Conservation (phyloP, 306 rosid genomes). For the Fragaria vesca region DNA sequence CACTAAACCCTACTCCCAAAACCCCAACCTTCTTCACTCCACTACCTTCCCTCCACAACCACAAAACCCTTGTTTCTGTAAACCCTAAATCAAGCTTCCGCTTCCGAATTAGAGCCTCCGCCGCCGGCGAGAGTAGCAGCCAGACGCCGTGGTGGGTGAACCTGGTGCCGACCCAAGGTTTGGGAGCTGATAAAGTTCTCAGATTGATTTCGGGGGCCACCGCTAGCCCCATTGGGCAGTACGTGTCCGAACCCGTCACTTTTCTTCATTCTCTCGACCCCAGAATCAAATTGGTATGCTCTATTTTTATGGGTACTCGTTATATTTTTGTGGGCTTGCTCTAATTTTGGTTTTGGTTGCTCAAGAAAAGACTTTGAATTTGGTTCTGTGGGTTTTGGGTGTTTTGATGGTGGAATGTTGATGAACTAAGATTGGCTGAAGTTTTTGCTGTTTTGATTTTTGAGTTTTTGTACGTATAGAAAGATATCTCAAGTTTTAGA, state of each 20-base stretch:
- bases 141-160: slow-evolving; percentile 52
- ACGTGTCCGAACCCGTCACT: slow-evolving; percentile 72
- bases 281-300: slow-evolving; percentile 75
- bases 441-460: background rate
- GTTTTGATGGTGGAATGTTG: background rate
- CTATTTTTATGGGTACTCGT: slow-evolving; percentile 1
- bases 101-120: slow-evolving; percentile 53
- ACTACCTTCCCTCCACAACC: background rate
- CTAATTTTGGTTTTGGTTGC: background rate
- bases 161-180: slow-evolving; percentile 60
- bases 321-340: slow-evolving; percentile 1
- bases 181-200: slow-evolving; percentile 80
- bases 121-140: slow-evolving; percentile 29
- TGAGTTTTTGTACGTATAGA: background rate
- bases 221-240: slow-evolving; percentile 89
- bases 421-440: no score
- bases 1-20: slow-evolving; percentile 19
- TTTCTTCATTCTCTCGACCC: slow-evolving; percentile 91
- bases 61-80: slow-evolving; percentile 24
- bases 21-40: slow-evolving; percentile 33
- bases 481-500: background rate
- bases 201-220: slow-evolving; percentile 82
- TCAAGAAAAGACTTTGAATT: background rate
- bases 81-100: slow-evolving; percentile 13
- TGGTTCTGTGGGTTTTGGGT: background rate